Evolutionary conservation across 208 protist genomes (phyloP), one percentile per base, ranked within the genome.

Genomic region (Vickermania ingenoplastis): DNA sequence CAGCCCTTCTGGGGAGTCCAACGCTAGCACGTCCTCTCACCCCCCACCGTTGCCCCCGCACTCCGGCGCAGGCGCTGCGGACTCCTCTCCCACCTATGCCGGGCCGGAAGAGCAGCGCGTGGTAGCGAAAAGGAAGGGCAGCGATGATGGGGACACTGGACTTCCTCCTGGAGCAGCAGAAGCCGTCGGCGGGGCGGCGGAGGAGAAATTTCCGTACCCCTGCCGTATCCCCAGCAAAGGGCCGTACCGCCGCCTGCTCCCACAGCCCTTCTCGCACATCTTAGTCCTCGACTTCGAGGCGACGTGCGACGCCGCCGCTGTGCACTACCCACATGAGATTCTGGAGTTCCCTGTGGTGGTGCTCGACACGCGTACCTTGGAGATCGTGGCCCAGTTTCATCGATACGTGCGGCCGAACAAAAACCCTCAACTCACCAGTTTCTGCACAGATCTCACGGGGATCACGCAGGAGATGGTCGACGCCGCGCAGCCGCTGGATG

Each of bases 331-430:
- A 36, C 86, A 98, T 61, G 97, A 98, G 72, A 98, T 98, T 63
- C 98, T 98, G 60, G 95, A 98, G 71, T 97, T 97, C 49, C 94
- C 97, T 5, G 86, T 95, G 1, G 87, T 98, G 1, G 74, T 92
- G 31, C 27, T 98, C 1, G 83, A 96, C 69, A 83, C 81, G 5
- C 62, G 63, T 23, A 82, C 62, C 29, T 61, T 86, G 36, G 52
- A 68, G 58, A 67, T 86, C 21, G 86, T 87, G 23, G 83, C 81
- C 3, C 80, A 94, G 71, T 95, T 95, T 48, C 92, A 95, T 72
- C 61, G 73, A 3, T 98, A 92, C 68, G 89, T 98, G 11, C 86
- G 79, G 24, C 97, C 97, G 4, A 60, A 79, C 1, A 52, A 61
- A 4, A 76, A 96, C 53, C 77, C 88, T 0, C 63, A 57, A 29